Evolutionary conservation across 2,329 filamentous ascomycete species (phyloP), one percentile per base, ranked within the genome.

Genomic region (Colletotrichum kahawae): DNA sequence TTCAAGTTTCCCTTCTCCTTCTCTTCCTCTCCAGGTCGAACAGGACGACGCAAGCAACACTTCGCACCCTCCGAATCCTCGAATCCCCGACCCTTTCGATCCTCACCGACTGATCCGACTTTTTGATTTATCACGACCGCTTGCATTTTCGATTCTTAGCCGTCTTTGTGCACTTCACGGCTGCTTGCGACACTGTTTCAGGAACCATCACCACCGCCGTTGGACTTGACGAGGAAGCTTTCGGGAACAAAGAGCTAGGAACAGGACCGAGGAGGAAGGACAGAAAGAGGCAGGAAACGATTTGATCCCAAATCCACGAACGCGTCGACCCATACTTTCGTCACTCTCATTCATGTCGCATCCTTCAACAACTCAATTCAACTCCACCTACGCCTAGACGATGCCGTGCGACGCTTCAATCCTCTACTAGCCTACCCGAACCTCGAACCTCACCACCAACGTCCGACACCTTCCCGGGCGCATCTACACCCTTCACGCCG

Each of bases 401-500:
- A 75, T 75, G 73, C 57, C 48, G 64, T 64, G 64, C 70, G 34
- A 74, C 70, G 27, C 36, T 60, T 69, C 65, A 18, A 51, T 60
- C 34, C 36, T 74, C 18, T 36, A 72, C 36, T 68, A 69, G 64
- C 63, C 48, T 16, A 65, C 21, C 51, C 56, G 54, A 62, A 31
- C 34, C 27, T 48, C 48, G 48, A 56, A 57, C 38, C 56, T 65
- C 54, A 74, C 43, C 43, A 48, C 43, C 43, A 21, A 48, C 36
- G 24, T 60, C 63, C 36, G 48, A 65, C 9, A 16, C 12, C 24
- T 21, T 69, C 16, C 24, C 63, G 48, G 54, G 64, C 62, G 33
- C 6, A 29, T 56, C 27, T 62, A 69, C 74, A 60, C 74, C 54
- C 68, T 77, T 65, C 24, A 65, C 62, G 85, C 86, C 86, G 85